Base-by-base conservation (phyloP, 169 alveolate species). In the Cryptosporidium sp. region DNA sequence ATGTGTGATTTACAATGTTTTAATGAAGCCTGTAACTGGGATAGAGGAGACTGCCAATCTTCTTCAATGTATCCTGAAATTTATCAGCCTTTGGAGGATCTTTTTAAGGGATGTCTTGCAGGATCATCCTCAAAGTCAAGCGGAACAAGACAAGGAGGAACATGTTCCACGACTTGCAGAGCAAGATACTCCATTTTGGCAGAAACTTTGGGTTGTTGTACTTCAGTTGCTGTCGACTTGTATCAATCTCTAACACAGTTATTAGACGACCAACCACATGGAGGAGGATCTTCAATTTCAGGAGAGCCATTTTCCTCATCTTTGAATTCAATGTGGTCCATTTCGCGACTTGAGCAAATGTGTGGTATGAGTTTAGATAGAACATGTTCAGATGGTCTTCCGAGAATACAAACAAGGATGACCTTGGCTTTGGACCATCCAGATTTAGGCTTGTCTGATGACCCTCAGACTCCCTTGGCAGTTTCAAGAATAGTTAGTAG, bases 11-110 rank as follows among this genome's bases (percentile, higher is more conserved):
- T 85, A 7, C 70, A 84, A 37, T 93, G 95, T 33, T 93, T 75
- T 85, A 91, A 80, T 60, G 94, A 87, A 37, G 92, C 91, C 0
- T 93, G 95, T 70, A 93, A 91, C 26, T 93, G 92, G 92, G 95
- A 93, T 42, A 92, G 91, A 21, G 86, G 75, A 45, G 95, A 93
- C 69, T 93, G 95, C 52, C 65, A 70, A 37, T 72, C 84, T 5
- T 85, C 91, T 12, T 71, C 92, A 14, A 91, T 93, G 95, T 91
- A 92, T 44, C 87, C 94, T 4, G 92, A 91, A 31, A 75, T 92
- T 6, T 85, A 85, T 45, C 86, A 35, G 23, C 86, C 86, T 12
- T 44, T 73, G 18, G 72, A 73, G 60, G 86, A 73, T 37, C 71
- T 73, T 56, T 73, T 73, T 35, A 73, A 73, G 45, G 86, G 70